These are phyloP conservation scores for Bruguiera sexangula DNA, from an alignment of 345 rosid species.

Conservation along the genomic window DNA sequence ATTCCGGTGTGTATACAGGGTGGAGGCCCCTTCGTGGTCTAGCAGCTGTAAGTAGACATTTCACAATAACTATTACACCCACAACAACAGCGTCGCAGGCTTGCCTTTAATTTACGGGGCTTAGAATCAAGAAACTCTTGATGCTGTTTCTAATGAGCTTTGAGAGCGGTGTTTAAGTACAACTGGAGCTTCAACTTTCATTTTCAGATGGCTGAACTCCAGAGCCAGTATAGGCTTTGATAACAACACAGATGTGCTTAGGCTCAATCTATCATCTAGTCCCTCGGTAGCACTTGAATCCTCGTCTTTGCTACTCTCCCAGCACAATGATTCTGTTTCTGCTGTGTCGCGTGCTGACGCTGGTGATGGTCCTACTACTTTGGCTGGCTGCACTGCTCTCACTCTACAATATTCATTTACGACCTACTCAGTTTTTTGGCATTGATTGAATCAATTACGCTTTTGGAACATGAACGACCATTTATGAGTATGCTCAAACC, in stretches of 20 bases:
- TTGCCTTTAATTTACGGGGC: too few relatives aligned
- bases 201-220: slow-evolving; percentile 61
- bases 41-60: too few relatives aligned
- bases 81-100: too few relatives aligned
- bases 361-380: slow-evolving; percentile 33
- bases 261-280: slow-evolving; percentile 29
- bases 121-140: slow-evolving; percentile 16
- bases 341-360: slow-evolving; percentile 27
- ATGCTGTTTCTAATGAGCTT: slow-evolving; percentile 10
- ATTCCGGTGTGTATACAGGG: too few relatives aligned
- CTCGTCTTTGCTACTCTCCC: not conserved
- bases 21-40: too few relatives aligned
- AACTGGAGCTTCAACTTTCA: slow-evolving; percentile 82
- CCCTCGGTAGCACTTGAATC: slow-evolving; percentile 18
- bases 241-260: slow-evolving; percentile 59
- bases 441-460: too few relatives aligned
- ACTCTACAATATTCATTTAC: slow-evolving; percentile 32
- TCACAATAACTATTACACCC: too few relatives aligned
- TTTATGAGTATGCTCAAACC: not conserved
- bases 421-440: too few relatives aligned
- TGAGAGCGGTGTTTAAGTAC: slow-evolving; percentile 30
- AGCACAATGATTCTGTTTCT: slow-evolving; percentile 18
- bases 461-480: not conserved
- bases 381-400: slow-evolving; percentile 57
- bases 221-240: slow-evolving; percentile 79